These are phyloP conservation scores for Tricholoma hemisulphureum DNA, from an alignment of 768 basidiomycete species.

Conservation along the genomic window DNA sequence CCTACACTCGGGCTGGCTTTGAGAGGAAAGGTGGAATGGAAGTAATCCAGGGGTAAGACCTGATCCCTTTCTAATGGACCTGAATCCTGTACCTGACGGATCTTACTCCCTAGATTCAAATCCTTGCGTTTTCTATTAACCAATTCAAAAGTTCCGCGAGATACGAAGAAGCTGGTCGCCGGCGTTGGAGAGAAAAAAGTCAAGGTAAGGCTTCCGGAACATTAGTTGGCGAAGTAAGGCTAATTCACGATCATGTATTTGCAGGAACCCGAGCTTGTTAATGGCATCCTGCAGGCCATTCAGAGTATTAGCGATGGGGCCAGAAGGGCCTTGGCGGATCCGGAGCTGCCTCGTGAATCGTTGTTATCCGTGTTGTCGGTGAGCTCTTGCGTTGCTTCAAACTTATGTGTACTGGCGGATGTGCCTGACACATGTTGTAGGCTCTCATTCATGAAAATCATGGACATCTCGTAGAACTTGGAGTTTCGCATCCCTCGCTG, in stretches of 20 bases:
- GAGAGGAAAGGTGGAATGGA: slow-evolving; percentile 81
- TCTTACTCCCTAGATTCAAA: slow-evolving; percentile 64
- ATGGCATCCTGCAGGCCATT: slow-evolving; percentile 74
- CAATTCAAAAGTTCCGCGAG: slow-evolving; percentile 89
- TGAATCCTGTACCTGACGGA: slow-evolving; percentile 13
- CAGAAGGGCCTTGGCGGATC: slow-evolving; percentile 66
- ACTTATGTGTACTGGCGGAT: slow-evolving; percentile 7
- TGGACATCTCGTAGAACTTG: slow-evolving; percentile 73
- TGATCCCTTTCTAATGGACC: slow-evolving; percentile 4
- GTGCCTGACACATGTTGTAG: slow-evolving; percentile 38
- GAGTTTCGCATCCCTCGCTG: slow-evolving; percentile 87
- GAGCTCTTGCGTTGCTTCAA: slow-evolving; percentile 30
- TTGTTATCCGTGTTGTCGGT: slow-evolving; percentile 71
- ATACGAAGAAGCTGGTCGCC: slow-evolving; percentile 93
- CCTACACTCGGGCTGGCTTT: slow-evolving; percentile 82
- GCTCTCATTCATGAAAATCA: slow-evolving; percentile 89
- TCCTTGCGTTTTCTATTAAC: slow-evolving; percentile 87
- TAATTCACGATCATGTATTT: slow-evolving; percentile 8
- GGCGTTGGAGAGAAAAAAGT: slow-evolving; percentile 75
- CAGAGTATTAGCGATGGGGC: slow-evolving; percentile 87
- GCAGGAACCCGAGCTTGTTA: slow-evolving; percentile 84
- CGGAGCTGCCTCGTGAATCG: slow-evolving; percentile 62
- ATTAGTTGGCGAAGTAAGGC: slow-evolving; percentile 3
- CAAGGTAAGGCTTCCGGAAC: slow-evolving; percentile 41
- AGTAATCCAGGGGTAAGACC: slow-evolving; percentile 74